Percentiles rank a stretch among this genome's conserved stretches.
phyloP scores from a whole-genome alignment of 495 filamentous ascomycete genomes.

The Saxophila tyrrhenica region DNA sequence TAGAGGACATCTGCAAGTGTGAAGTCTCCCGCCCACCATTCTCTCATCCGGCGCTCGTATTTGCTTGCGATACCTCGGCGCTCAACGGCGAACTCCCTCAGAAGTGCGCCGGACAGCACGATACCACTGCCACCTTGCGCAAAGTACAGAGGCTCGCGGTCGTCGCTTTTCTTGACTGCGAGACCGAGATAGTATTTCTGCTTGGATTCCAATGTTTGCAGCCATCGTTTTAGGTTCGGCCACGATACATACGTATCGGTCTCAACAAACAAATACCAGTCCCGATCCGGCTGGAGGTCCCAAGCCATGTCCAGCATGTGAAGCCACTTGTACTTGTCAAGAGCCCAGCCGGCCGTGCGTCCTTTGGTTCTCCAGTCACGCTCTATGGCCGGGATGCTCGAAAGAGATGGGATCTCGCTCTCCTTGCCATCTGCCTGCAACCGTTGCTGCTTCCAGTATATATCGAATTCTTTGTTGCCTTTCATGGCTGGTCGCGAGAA shows the following conservation, averaged over 20 bases:
- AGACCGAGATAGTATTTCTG: slow-evolving; percentile 43
- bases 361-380: not conserved
- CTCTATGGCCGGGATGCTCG: too few relatives aligned
- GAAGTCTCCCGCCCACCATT: slow-evolving; percentile 9
- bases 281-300: slow-evolving; percentile 32
- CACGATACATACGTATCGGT: slow-evolving; percentile 55
- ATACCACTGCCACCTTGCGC: slow-evolving; percentile 46
- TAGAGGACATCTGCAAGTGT: slow-evolving; percentile 9
- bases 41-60: not conserved
- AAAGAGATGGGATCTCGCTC: not conserved
- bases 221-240: slow-evolving; percentile 45
- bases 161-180: slow-evolving; percentile 19
- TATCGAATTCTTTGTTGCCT: slow-evolving; percentile 33
- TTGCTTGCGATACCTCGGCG: not conserved
- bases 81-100: slow-evolving; percentile 24
- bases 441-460: slow-evolving; percentile 26
- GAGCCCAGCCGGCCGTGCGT: slow-evolving; percentile 34
- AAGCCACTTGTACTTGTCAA: slow-evolving; percentile 61
- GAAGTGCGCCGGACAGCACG: slow-evolving; percentile 38
- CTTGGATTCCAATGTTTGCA: slow-evolving; percentile 23
- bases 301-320: slow-evolving; percentile 48
- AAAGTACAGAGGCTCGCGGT: slow-evolving; percentile 25
- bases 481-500: slow-evolving; percentile 25
- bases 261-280: slow-evolving; percentile 59
- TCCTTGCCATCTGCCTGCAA: not conserved